These are phyloP conservation scores for Tolypocladium inflatum DNA, from an alignment of 2,329 filamentous ascomycete species.

Conservation along the genomic window DNA sequence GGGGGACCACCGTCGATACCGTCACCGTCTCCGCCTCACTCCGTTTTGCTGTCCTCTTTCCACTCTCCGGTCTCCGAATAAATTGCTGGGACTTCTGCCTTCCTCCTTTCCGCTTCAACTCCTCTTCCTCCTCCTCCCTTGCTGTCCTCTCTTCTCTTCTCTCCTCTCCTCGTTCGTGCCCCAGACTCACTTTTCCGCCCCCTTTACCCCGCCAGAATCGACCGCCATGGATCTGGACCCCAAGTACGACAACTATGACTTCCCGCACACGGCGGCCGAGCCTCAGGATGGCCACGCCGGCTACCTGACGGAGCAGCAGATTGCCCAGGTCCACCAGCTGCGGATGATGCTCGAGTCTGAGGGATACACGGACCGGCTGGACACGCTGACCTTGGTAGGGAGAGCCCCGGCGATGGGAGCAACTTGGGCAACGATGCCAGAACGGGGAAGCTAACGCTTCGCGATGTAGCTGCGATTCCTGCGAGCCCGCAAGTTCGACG, in stretches of 20 bases:
- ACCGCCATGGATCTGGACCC: slow-evolving; percentile 55
- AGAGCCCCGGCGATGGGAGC: slow-evolving; percentile 5
- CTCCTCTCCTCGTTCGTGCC: background rate
- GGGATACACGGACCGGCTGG: slow-evolving; percentile 74
- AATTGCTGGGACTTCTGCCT: background rate
- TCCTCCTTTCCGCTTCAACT: background rate
- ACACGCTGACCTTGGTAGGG: slow-evolving; percentile 81
- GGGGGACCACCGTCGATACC: background rate
- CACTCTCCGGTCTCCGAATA: background rate
- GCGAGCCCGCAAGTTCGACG: slow-evolving; percentile 90
- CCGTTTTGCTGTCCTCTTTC: background rate
- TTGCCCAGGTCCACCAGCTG: slow-evolving; percentile 82
- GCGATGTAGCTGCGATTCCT: slow-evolving; percentile 67
- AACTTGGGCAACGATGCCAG: background rate
- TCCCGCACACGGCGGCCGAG: slow-evolving; percentile 66
- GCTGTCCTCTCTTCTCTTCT: background rate
- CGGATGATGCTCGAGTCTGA: slow-evolving; percentile 74
- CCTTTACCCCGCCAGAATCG: slow-evolving; percentile 1
- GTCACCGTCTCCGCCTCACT: slow-evolving; percentile 1
- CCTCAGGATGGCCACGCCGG: slow-evolving; percentile 73
- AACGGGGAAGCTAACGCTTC: background rate
- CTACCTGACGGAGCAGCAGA: slow-evolving; percentile 75
- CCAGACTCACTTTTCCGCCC: background rate
- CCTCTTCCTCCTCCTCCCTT: background rate
- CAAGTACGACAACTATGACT: slow-evolving; percentile 97